phyloP scores from a whole-genome alignment of 306 rosid species.

The Vicia faba region DNA sequence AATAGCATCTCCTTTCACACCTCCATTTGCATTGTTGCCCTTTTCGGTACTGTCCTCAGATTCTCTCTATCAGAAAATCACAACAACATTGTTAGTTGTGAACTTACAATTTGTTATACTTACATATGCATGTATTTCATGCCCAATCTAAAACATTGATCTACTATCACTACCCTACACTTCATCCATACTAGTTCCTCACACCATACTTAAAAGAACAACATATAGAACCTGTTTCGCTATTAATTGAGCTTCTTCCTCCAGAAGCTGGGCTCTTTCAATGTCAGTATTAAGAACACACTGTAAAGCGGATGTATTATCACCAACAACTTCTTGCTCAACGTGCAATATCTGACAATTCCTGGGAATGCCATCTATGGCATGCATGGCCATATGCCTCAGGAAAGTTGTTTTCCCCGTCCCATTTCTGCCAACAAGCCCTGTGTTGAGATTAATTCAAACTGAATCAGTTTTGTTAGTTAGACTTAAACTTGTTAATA shows the following conservation, averaged over 20 bases:
- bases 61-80: conserved; percentile 63
- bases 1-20: conserved; percentile 54
- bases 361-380: conserved; percentile 90
- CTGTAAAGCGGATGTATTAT: conserved; percentile 81
- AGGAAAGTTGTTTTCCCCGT: conserved; percentile 97
- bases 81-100: conserved; percentile 31
- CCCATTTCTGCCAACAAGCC: conserved; percentile 96
- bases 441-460: conserved; percentile 31
- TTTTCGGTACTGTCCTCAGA: conserved; percentile 52
- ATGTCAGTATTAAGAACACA: conserved; percentile 92
- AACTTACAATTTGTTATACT: conserved; percentile 8
- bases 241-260: conserved; percentile 72
- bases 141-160: background rate
- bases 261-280: conserved; percentile 80
- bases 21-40: conserved; percentile 48
- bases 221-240: conserved; percentile 66
- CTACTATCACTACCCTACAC: background rate
- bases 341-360: conserved; percentile 96
- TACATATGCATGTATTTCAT: background rate
- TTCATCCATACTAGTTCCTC: background rate
- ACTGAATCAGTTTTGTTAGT: conserved; percentile 4
- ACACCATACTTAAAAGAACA: conserved; percentile 11
- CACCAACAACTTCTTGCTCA: conserved; percentile 95
- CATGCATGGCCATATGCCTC: conserved; percentile 98
- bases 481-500: background rate